These are phyloP conservation scores for Phytophthora ohioensis DNA, from an alignment of 352 stramenopile genomes.

Conservation along the genomic window DNA sequence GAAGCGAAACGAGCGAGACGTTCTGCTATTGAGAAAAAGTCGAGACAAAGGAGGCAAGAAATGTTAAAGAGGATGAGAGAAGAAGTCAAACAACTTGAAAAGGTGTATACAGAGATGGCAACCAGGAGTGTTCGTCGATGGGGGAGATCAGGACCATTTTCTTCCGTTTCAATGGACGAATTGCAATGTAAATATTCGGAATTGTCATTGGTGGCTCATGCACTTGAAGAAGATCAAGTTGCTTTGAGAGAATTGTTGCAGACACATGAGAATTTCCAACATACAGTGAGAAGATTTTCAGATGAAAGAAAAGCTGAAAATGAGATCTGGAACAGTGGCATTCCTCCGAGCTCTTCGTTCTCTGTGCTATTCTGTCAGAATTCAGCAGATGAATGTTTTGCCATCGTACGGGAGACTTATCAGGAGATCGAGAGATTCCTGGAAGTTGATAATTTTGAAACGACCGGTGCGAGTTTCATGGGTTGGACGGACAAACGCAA, in stretches of 20 bases:
- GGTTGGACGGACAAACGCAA: conserved; percentile 61
- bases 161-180: conserved; percentile 3
- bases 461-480: conserved; percentile 50
- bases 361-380: conserved; percentile 26
- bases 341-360: conserved; percentile 53
- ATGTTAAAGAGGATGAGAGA: conserved; percentile 50
- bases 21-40: conserved; percentile 67
- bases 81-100: conserved; percentile 58
- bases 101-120: conserved; percentile 45
- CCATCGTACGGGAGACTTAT: conserved; percentile 54
- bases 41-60: conserved; percentile 37
- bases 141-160: conserved; percentile 1
- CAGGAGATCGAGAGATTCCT: conserved; percentile 53
- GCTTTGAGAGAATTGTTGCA: conserved; percentile 32
- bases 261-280: conserved; percentile 39
- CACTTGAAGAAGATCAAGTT: conserved; percentile 50
- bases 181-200: conserved; percentile 38
- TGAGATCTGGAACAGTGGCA: conserved; percentile 26
- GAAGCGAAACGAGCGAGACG: conserved; percentile 48
- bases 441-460: conserved; percentile 29
- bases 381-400: conserved; percentile 41
- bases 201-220: conserved; percentile 43
- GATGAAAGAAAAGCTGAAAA: conserved; percentile 7
- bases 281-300: conserved; percentile 22
- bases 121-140: background rate